These are phyloP conservation scores for Aureobasidium pullulans DNA, from an alignment of 2,329 filamentous ascomycete genomes.

Conservation along the genomic window DNA sequence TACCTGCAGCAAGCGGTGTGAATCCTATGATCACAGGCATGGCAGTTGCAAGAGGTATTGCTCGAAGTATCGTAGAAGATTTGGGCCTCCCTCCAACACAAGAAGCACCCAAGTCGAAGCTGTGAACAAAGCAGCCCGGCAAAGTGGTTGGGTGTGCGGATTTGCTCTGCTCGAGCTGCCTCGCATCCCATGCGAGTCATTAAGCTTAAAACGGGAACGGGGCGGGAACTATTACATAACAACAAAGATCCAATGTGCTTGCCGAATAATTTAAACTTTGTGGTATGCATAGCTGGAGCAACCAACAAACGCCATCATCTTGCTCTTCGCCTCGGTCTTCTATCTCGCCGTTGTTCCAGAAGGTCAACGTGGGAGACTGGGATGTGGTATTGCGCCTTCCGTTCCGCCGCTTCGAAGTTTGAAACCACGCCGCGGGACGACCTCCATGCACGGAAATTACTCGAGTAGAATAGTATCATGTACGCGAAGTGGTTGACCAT, in stretches of 20 bases:
- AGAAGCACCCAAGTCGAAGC: neutral
- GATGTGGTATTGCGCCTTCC: neutral
- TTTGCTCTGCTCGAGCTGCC: conserved; percentile 3
- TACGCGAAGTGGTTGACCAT: neutral
- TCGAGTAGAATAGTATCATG: neutral
- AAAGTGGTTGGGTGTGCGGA: conserved; percentile 5
- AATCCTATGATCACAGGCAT: conserved; percentile 77
- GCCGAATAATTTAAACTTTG: neutral
- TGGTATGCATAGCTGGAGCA: conserved; percentile 6
- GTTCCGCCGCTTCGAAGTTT: neutral
- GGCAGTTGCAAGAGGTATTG: conserved; percentile 61
- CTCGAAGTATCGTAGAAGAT: conserved; percentile 41
- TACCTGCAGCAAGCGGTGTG: conserved; percentile 68
- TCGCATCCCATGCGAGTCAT: conserved; percentile 9
- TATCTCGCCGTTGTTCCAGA: conserved; percentile 1
- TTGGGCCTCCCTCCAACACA: neutral
- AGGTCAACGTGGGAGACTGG: neutral
- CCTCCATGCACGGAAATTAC: neutral
- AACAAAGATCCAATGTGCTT: neutral
- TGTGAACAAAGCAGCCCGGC: neutral
- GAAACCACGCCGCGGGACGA: conserved; percentile 1
- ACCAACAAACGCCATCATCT: neutral
- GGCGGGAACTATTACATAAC: neutral
- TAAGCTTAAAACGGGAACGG: neutral
- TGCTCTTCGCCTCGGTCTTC: neutral